Evolutionary conservation across 768 basidiomycete genomes (phyloP).

Genomic region (Boletus rubroflammeus): DNA sequence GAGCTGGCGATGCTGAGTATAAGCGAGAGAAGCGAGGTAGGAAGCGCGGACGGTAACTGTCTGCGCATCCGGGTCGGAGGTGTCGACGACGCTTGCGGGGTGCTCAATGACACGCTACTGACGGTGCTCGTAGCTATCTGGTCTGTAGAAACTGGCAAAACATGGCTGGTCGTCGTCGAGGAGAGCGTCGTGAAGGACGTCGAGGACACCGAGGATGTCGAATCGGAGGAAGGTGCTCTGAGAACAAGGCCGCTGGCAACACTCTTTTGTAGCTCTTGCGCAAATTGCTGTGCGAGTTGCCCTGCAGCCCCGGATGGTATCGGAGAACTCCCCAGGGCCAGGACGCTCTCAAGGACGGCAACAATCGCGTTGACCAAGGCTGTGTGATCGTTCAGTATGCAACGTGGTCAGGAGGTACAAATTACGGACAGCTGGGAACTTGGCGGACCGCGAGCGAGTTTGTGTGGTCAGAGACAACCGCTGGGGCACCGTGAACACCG

Average conservation of each 20-base stretch:
- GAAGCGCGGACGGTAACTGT: conserved; percentile 1
- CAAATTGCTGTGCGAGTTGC: too few relatives aligned
- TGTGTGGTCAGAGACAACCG: neutral
- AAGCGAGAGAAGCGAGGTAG: neutral
- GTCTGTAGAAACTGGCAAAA: neutral
- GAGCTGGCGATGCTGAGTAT: neutral
- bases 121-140: neutral
- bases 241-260: neutral
- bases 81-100: neutral
- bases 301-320: too few relatives aligned
- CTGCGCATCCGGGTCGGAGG: conserved; percentile 6
- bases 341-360: rapidly evolving
- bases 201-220: neutral
- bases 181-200: neutral
- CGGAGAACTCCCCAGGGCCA: neutral
- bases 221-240: conserved; percentile 5
- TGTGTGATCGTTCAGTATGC: conserved; percentile 1
- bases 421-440: neutral
- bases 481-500: conserved; percentile 17
- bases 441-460: conserved; percentile 7
- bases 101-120: neutral
- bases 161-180: neutral
- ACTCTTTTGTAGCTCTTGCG: neutral
- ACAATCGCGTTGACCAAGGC: neutral
- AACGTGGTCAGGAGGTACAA: neutral